Conservation (phyloP, 371 early-diverging fungal species). For the Actinomucor elegans region DNA sequence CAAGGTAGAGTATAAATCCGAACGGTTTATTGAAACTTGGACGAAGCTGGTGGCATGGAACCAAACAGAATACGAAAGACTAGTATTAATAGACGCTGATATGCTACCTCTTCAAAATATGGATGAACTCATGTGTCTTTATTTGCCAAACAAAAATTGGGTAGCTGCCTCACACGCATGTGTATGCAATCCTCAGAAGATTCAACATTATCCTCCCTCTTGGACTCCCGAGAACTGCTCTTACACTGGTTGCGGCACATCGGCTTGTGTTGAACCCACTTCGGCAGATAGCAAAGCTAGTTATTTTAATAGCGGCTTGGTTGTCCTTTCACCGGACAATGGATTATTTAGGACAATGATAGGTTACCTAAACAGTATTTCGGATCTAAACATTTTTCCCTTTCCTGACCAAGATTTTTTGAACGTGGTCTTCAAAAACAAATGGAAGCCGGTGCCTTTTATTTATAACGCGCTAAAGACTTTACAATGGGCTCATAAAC, state of each 20-base stretch:
- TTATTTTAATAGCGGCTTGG: constrained; percentile 58
- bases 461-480: constrained; percentile 58
- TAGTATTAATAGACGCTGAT: constrained; percentile 88
- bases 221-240: constrained; percentile 53
- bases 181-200: constrained; percentile 47
- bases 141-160: constrained; percentile 23
- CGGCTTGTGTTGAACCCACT: constrained; percentile 2
- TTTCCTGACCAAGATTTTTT: constrained; percentile 63
- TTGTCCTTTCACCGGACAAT: constrained; percentile 45
- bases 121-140: constrained; percentile 63
- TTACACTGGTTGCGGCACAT: constrained; percentile 26
- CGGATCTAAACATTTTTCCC: constrained; percentile 29
- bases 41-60: constrained; percentile 88
- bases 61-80: constrained; percentile 57
- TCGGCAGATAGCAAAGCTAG: neutral
- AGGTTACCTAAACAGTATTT: constrained; percentile 10
- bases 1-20: constrained; percentile 48
- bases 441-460: constrained; percentile 44
- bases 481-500: constrained; percentile 38
- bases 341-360: constrained; percentile 29
- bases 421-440: constrained; percentile 42
- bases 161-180: constrained; percentile 53
- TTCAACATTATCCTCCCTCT: constrained; percentile 35
- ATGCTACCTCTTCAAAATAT: constrained; percentile 77
- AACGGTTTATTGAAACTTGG: constrained; percentile 59